phyloP scores from a whole-genome alignment of 805 yeast genomes.

The Candida piceae region DNA sequence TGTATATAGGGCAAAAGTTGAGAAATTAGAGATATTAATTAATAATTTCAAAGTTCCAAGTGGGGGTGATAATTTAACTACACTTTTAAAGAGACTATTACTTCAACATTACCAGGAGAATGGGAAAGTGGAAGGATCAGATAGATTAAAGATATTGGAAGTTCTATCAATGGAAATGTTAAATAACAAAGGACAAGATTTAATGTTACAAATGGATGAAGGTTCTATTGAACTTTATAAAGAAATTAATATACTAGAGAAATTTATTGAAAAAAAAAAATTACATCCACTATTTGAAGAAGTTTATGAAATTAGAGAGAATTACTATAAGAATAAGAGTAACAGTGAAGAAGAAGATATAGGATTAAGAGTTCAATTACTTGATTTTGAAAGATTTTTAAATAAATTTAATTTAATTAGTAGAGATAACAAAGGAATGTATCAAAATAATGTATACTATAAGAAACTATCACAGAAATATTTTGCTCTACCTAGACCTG shows the following conservation, averaged over 20 bases:
- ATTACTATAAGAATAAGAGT: no score
- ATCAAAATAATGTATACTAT: not conserved
- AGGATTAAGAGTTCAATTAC: no score
- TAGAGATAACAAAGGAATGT: not conserved
- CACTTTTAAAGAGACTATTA: not conserved
- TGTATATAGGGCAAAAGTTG: not conserved
- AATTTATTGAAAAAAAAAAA: not conserved
- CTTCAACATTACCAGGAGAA: not conserved
- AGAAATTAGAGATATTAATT: not conserved
- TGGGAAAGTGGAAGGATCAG: not conserved
- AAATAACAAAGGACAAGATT: not conserved
- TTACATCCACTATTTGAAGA: not conserved
- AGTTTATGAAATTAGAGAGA: slow-evolving; percentile 2
- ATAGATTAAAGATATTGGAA: not conserved
- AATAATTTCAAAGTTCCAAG: not conserved
- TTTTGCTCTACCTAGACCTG: slow-evolving; percentile 9
- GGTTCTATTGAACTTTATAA: not conserved
- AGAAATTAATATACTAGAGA: not conserved
- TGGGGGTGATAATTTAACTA: not conserved
- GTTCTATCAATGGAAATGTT: not conserved
- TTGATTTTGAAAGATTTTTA: slow-evolving; percentile 1
- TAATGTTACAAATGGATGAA: not conserved
- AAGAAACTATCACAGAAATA: slow-evolving; percentile 2
- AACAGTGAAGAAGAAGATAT: no score
- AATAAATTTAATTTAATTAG: not conserved